Percentiles rank a stretch among this genome's conserved stretches.
These are phyloP conservation scores for Rhexocercosporidium sp. DNA, from an alignment of 2,329 filamentous ascomycete genomes.

Conservation along the genomic window DNA sequence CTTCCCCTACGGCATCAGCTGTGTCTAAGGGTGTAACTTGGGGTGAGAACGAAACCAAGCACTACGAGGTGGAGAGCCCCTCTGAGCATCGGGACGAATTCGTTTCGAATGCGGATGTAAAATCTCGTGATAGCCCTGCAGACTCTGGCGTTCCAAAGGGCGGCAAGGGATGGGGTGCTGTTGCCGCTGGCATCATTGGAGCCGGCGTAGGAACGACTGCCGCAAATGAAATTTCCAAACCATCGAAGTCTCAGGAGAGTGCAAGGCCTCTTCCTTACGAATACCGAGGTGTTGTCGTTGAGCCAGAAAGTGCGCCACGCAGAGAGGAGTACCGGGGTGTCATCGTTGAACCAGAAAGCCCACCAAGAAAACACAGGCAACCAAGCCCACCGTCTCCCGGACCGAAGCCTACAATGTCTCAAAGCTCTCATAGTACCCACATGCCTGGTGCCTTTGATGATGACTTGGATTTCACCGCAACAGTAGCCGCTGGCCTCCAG, in stretches of 20 bases:
- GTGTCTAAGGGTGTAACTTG: conserved; percentile 65
- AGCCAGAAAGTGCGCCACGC: conserved; percentile 28
- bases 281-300: conserved; percentile 37
- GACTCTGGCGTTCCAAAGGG: conserved; percentile 26
- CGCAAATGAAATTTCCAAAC: conserved; percentile 32
- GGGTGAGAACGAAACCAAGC: conserved; percentile 68
- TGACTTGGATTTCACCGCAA: conserved; percentile 73
- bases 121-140: conserved; percentile 43
- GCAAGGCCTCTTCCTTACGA: conserved; percentile 32
- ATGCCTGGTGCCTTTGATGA: conserved; percentile 70
- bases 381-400: conserved; percentile 57
- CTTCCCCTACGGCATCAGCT: conserved; percentile 49
- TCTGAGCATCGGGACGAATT: conserved; percentile 46
- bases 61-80: conserved; percentile 66
- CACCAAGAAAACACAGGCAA: conserved; percentile 33
- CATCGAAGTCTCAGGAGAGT: conserved; percentile 26
- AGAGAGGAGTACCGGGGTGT: conserved; percentile 33
- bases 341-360: conserved; percentile 35
- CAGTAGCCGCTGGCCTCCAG: conserved; percentile 69
- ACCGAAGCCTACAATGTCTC: conserved; percentile 53
- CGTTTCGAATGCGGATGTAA: conserved; percentile 29
- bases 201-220: conserved; percentile 44
- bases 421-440: conserved; percentile 47
- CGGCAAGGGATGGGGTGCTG: conserved; percentile 55
- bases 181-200: conserved; percentile 56